Evolutionary conservation across 2,329 filamentous ascomycete genomes (phyloP).

Genomic region (Ceratocystis cubensis): DNA sequence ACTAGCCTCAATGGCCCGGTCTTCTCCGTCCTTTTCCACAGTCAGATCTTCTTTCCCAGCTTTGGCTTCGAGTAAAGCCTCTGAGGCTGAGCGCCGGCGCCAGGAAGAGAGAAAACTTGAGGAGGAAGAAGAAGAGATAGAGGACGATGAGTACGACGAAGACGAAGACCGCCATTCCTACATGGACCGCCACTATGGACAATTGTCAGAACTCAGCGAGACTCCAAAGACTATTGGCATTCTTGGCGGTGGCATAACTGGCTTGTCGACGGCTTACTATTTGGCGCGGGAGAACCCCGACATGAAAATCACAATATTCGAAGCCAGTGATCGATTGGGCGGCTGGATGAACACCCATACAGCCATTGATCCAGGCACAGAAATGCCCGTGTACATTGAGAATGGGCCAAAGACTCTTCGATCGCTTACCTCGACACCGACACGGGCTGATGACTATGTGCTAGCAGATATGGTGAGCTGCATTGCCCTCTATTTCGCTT

Average conservation of each 20-base stretch:
- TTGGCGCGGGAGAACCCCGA: constrained; percentile 40
- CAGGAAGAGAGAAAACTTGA: not conserved
- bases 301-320: constrained; percentile 19
- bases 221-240: constrained; percentile 44
- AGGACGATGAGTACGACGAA: constrained; percentile 5
- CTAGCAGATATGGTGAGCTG: constrained; percentile 56
- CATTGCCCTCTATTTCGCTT: not conserved
- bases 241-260: constrained; percentile 72
- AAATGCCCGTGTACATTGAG: constrained; percentile 18
- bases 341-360: constrained; percentile 72
- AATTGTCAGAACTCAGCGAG: not conserved
- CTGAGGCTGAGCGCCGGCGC: not conserved
- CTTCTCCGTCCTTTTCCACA: not conserved
- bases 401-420: constrained; percentile 64
- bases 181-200: no score
- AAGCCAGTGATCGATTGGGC: constrained; percentile 55
- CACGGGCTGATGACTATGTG: constrained; percentile 48
- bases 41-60: not conserved
- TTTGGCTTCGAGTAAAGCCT: not conserved
- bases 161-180: not conserved
- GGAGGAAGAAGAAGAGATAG: not conserved
- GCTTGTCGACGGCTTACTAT: constrained; percentile 66
- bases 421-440: constrained; percentile 32
- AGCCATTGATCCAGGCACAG: constrained; percentile 30
- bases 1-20: not conserved